Evolutionary conservation across 371 early-diverging fungal species (phyloP).

Genomic region (Mucor mucedo): DNA sequence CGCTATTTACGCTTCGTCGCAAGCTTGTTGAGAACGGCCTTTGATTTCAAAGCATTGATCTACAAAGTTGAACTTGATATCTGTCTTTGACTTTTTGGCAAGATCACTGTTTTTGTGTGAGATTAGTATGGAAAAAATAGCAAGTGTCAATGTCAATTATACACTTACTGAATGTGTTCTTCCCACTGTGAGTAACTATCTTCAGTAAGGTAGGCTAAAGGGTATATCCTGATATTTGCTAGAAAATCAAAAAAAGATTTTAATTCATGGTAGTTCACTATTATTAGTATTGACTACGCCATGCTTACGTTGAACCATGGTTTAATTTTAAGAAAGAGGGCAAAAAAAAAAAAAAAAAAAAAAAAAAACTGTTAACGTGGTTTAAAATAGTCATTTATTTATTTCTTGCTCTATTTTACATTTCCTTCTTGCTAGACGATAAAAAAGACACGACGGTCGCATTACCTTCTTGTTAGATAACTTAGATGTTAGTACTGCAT

Average conservation of each 20-base stretch:
- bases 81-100: slow-evolving; percentile 18
- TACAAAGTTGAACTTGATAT: slow-evolving; percentile 14
- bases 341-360: neutral
- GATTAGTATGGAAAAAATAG: too few relatives aligned
- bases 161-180: slow-evolving; percentile 3
- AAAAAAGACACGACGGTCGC: too few relatives aligned
- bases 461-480: too few relatives aligned
- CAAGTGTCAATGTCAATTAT: too few relatives aligned
- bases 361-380: neutral
- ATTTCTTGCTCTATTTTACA: neutral
- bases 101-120: slow-evolving; percentile 5
- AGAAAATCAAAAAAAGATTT: neutral
- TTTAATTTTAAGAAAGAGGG: neutral
- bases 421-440: too few relatives aligned
- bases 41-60: slow-evolving; percentile 26
- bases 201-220: slow-evolving; percentile 5
- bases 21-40: slow-evolving; percentile 27
- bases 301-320: slow-evolving; percentile 12
- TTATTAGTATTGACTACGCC: neutral
- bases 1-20: slow-evolving; percentile 20
- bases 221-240: slow-evolving; percentile 24
- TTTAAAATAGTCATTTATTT: neutral
- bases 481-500: too few relatives aligned
- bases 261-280: neutral
- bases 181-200: slow-evolving; percentile 2